Evolutionary conservation across 768 basidiomycete species (phyloP).

Genomic region (Phlebiopsis gigantea): DNA sequence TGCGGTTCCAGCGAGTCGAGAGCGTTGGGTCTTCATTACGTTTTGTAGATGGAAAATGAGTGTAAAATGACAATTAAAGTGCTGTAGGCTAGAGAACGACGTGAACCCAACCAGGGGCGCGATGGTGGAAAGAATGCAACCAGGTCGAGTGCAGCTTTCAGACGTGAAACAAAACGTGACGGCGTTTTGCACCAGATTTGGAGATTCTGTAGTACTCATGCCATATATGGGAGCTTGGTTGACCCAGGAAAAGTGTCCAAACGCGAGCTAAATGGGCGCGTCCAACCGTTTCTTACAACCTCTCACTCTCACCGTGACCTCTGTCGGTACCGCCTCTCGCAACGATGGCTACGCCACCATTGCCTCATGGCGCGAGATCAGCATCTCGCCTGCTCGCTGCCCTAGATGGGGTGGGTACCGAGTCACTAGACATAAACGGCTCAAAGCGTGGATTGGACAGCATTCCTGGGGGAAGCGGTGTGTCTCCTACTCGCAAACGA

Average conservation of each 20-base stretch:
- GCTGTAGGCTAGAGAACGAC: neutral
- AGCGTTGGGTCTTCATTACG: neutral
- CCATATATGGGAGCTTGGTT: neutral
- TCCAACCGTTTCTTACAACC: neutral
- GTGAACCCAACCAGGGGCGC: constrained; percentile 7
- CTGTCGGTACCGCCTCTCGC: neutral
- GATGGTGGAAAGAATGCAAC: constrained; percentile 18
- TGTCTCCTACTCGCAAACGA: neutral
- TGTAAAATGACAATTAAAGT: neutral
- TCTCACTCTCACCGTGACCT: neutral
- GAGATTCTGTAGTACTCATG: too few species aligned
- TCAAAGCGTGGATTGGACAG: neutral
- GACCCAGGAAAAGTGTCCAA: neutral
- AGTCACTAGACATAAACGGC: neutral
- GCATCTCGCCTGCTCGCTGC: constrained; percentile 13
- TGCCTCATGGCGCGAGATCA: neutral
- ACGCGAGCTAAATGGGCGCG: constrained; percentile 3
- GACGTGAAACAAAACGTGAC: neutral
- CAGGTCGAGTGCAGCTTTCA: neutral
- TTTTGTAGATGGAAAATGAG: neutral
- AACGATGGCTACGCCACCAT: neutral
- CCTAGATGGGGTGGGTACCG: constrained; percentile 3
- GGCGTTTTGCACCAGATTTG: neutral
- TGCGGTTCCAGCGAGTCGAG: neutral
- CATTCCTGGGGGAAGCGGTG: neutral